Percentiles rank a stretch among this genome's conserved stretches.
phyloP scores from a whole-genome alignment of 805 yeast species.

The Scheffersomyces ergatensis region DNA sequence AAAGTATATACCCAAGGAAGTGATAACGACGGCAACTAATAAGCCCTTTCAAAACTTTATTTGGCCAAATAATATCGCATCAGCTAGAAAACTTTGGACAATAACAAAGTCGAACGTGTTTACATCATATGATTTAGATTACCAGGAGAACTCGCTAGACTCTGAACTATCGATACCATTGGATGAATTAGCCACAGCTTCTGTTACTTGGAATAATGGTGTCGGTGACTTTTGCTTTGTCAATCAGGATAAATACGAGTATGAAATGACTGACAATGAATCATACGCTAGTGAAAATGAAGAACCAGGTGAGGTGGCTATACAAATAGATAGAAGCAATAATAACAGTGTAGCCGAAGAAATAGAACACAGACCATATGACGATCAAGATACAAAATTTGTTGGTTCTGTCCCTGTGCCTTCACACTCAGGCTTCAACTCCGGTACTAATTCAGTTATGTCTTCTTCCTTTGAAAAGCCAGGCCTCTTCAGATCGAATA shows the following conservation, averaged over 20 bases:
- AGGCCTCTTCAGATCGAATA: slow-evolving; percentile 13
- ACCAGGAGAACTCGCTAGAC: slow-evolving; percentile 3
- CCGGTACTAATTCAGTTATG: slow-evolving; percentile 7
- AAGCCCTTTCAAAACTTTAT: slow-evolving; percentile 41
- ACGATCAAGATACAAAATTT: not conserved
- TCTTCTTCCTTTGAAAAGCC: slow-evolving; percentile 19
- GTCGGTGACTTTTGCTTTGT: slow-evolving; percentile 49
- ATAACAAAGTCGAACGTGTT: slow-evolving; percentile 38
- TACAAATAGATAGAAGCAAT: slow-evolving; percentile 1
- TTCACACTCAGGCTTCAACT: slow-evolving; percentile 3
- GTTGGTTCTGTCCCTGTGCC: slow-evolving; percentile 16
- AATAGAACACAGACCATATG: slow-evolving; percentile 2
- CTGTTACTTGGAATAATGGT: slow-evolving; percentile 59
- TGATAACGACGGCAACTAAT: slow-evolving; percentile 49
- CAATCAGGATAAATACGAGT: slow-evolving; percentile 47
- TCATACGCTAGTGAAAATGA: slow-evolving; percentile 7
- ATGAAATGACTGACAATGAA: slow-evolving; percentile 19
- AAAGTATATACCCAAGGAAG: slow-evolving; percentile 72
- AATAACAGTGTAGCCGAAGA: slow-evolving; percentile 4
- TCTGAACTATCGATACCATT: slow-evolving; percentile 30
- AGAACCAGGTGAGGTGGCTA: slow-evolving; percentile 5
- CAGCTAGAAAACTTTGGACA: slow-evolving; percentile 34
- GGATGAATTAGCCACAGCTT: slow-evolving; percentile 49
- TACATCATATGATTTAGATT: slow-evolving; percentile 31
- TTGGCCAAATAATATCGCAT: slow-evolving; percentile 31